Percentiles rank a stretch among this genome's conserved stretches.
Conservation (phyloP, 2,329 filamentous ascomycete genomes). For the Penicillium frequentans region DNA sequence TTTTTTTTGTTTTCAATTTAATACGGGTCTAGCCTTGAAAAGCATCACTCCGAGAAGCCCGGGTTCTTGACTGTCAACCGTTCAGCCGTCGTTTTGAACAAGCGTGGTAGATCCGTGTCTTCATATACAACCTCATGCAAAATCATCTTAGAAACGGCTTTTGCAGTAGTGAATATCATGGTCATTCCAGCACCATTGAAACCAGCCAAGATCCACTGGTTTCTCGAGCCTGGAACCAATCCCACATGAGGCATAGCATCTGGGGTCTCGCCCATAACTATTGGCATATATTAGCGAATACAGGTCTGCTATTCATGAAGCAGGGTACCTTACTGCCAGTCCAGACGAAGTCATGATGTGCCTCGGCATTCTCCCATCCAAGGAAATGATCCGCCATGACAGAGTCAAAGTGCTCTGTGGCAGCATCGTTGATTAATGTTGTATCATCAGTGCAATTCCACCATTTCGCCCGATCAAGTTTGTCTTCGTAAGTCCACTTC, state of each 20-base stretch:
- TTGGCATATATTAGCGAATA: background rate
- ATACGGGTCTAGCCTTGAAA: background rate
- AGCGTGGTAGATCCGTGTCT: conserved; percentile 28
- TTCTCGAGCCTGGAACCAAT: conserved; percentile 41
- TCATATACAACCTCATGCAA: conserved; percentile 23
- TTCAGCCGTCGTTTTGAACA: conserved; percentile 30
- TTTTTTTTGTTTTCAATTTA: too few relatives aligned
- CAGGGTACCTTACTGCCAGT: conserved; percentile 24
- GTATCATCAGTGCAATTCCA: conserved; percentile 47
- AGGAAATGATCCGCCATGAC: conserved; percentile 37
- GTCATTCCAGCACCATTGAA: conserved; percentile 71
- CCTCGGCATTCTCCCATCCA: conserved; percentile 37
- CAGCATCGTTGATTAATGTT: conserved; percentile 47
- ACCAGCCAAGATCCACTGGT: conserved; percentile 58
- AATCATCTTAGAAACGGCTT: conserved; percentile 59
- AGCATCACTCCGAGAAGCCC: background rate
- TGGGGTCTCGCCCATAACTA: conserved; percentile 53
- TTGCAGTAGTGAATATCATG: conserved; percentile 59
- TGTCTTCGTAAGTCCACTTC: conserved; percentile 43
- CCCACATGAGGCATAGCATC: conserved; percentile 57
- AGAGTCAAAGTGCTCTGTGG: conserved; percentile 36
- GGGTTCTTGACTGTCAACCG: conserved; percentile 1
- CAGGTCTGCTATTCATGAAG: background rate
- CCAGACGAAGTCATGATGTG: conserved; percentile 31
- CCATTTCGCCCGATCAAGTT: conserved; percentile 40